Conservation (phyloP, 2,329 filamentous ascomycete species). For the Cladosporium sphaerospermum region DNA sequence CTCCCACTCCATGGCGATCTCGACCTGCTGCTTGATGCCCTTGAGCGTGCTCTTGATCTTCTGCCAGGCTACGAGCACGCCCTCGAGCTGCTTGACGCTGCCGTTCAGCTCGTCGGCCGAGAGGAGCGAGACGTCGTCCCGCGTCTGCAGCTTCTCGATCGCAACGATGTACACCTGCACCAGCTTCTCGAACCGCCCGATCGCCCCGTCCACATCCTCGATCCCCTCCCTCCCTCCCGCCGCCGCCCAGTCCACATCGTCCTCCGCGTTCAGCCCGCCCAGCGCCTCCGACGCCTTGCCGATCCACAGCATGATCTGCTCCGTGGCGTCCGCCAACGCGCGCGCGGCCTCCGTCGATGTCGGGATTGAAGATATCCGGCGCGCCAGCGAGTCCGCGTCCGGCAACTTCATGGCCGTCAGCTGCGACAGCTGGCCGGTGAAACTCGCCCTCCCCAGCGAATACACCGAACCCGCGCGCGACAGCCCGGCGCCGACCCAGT, state of each 20-base stretch:
- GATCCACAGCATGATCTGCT: slow-evolving; percentile 93
- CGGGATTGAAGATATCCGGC: slow-evolving; percentile 75
- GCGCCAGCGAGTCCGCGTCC: slow-evolving; percentile 74
- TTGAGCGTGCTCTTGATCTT: slow-evolving; percentile 72
- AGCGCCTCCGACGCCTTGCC: slow-evolving; percentile 86
- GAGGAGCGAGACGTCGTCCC: slow-evolving; percentile 68
- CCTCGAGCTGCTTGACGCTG: slow-evolving; percentile 84
- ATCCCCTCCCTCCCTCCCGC: slow-evolving; percentile 80
- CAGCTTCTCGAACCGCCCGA: slow-evolving; percentile 76
- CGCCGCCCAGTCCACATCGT: slow-evolving; percentile 93
- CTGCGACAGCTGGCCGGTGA: slow-evolving; percentile 87
- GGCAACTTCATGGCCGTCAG: slow-evolving; percentile 86
- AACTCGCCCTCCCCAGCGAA: slow-evolving; percentile 84
- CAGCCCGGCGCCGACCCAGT: slow-evolving; percentile 60
- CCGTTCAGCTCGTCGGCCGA: slow-evolving; percentile 63
- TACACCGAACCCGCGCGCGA: slow-evolving; percentile 80
- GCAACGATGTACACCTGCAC: slow-evolving; percentile 89
- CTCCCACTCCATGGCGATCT: slow-evolving; percentile 98
- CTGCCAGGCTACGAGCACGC: slow-evolving; percentile 76
- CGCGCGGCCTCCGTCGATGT: slow-evolving; percentile 78
- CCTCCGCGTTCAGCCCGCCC: slow-evolving; percentile 81
- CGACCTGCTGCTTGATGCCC: slow-evolving; percentile 80
- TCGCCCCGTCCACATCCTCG: slow-evolving; percentile 61
- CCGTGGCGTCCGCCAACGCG: slow-evolving; percentile 77
- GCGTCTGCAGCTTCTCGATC: slow-evolving; percentile 83